phyloP scores from a whole-genome alignment of 257 asterid genomes.

The Mentha longifolia region DNA sequence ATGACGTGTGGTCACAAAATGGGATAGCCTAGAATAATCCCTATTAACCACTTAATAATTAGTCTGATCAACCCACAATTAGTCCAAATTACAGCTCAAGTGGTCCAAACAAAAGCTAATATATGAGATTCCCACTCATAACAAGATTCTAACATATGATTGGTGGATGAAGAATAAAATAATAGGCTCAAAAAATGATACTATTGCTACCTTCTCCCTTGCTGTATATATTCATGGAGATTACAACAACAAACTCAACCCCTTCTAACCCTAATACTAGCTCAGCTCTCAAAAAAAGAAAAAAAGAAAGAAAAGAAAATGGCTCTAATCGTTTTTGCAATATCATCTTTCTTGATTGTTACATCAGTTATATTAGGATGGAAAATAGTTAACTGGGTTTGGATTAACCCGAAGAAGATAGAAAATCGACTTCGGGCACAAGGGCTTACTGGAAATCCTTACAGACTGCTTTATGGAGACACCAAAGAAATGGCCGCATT shows the following conservation, averaged over 20 bases:
- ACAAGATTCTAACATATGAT: slow-evolving; percentile 16
- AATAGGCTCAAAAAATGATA: not conserved
- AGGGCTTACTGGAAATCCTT: slow-evolving; percentile 60
- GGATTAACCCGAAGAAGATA: slow-evolving; percentile 49
- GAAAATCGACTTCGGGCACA: slow-evolving; percentile 51
- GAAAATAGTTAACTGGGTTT: slow-evolving; percentile 52
- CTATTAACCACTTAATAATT: too few relatives aligned
- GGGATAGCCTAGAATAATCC: too few relatives aligned
- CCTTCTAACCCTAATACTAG: not conserved
- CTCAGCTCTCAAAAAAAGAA: not conserved
- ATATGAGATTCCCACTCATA: slow-evolving; percentile 29
- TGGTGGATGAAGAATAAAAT: not conserved
- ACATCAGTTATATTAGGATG: slow-evolving; percentile 31
- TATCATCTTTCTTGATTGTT: not conserved
- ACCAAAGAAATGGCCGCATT: slow-evolving; percentile 51
- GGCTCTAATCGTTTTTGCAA: not conserved
- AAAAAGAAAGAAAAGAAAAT: not conserved
- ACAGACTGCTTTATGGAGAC: slow-evolving; percentile 51
- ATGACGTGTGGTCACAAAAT: too few relatives aligned
- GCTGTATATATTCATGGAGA: slow-evolving; percentile 46
- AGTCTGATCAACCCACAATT: not conserved
- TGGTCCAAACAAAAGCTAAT: slow-evolving; percentile 41
- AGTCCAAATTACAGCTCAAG: slow-evolving; percentile 37
- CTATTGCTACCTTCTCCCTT: not conserved
- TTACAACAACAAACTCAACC: not conserved